Conservation (phyloP, 768 basidiomycete species). For the Mycena crocata region DNA sequence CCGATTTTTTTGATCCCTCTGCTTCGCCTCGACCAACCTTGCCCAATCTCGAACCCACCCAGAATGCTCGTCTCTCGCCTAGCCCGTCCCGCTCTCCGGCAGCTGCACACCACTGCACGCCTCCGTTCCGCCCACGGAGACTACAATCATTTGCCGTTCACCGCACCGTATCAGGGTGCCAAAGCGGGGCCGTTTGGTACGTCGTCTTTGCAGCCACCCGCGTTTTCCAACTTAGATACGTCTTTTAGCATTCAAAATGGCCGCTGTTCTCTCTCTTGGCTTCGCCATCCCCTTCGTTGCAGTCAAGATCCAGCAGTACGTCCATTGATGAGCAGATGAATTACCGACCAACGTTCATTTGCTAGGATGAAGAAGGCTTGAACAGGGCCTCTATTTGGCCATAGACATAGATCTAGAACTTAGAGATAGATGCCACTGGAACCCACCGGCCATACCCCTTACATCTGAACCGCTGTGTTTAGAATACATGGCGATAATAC, state of each 20-base stretch:
- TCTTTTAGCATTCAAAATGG: slow-evolving; percentile 54
- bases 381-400: background rate
- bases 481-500: slow-evolving; percentile 24
- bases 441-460: background rate
- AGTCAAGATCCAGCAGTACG: slow-evolving; percentile 73
- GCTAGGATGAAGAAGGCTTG: slow-evolving; percentile 26
- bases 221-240: slow-evolving; percentile 19
- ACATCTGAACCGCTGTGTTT: background rate
- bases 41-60: background rate
- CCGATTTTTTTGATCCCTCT: background rate
- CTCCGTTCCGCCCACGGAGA: slow-evolving; percentile 64
- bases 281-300: slow-evolving; percentile 79
- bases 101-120: slow-evolving; percentile 56
- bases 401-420: slow-evolving; percentile 27
- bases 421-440: slow-evolving; percentile 30
- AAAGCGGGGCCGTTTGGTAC: slow-evolving; percentile 31
- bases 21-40: slow-evolving; percentile 1
- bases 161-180: slow-evolving; percentile 59
- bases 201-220: slow-evolving; percentile 9
- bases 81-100: slow-evolving; percentile 55
- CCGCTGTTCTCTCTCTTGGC: slow-evolving; percentile 61
- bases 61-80: slow-evolving; percentile 56
- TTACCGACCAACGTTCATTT: background rate
- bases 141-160: slow-evolving; percentile 72
- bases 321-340: slow-evolving; percentile 25